Evolutionary conservation across 1,139 yeast species (phyloP).

Genomic region (Yamadazyma sp.): DNA sequence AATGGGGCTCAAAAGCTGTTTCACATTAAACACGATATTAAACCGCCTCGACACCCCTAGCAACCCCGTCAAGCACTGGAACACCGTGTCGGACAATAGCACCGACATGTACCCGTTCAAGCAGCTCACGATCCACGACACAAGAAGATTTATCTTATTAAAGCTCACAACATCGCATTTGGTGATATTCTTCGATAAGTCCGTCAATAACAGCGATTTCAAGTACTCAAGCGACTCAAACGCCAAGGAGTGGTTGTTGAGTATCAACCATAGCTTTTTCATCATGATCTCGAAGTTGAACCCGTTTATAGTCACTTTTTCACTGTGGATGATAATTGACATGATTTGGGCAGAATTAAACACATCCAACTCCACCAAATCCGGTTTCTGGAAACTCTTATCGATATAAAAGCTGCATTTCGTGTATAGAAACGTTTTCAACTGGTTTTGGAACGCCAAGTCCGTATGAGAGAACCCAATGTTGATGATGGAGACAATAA

Average conservation of each 20-base stretch:
- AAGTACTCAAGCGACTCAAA: slow-evolving; percentile 13
- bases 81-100: slow-evolving; percentile 19
- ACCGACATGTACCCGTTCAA: slow-evolving; percentile 7
- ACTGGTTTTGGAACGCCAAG: slow-evolving; percentile 4
- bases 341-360: slow-evolving; percentile 27
- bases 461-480: slow-evolving; percentile 6
- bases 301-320: slow-evolving; percentile 28
- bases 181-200: slow-evolving; percentile 29
- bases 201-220: slow-evolving; percentile 31
- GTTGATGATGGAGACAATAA: slow-evolving; percentile 6
- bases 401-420: neutral
- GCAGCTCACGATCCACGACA: slow-evolving; percentile 31
- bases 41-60: slow-evolving; percentile 22
- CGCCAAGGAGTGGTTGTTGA: slow-evolving; percentile 14
- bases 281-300: slow-evolving; percentile 33
- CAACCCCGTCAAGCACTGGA: slow-evolving; percentile 24
- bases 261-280: slow-evolving; percentile 36
- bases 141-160: slow-evolving; percentile 27
- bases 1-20: slow-evolving; percentile 6
- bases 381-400: neutral
- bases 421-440: slow-evolving; percentile 1
- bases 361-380: neutral
- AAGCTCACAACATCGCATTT: slow-evolving; percentile 28
- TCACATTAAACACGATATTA: slow-evolving; percentile 9
- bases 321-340: slow-evolving; percentile 39